These are phyloP conservation scores for Entelexis sorbosivorans DNA, from an alignment of 1,139 yeast genomes.

Conservation along the genomic window DNA sequence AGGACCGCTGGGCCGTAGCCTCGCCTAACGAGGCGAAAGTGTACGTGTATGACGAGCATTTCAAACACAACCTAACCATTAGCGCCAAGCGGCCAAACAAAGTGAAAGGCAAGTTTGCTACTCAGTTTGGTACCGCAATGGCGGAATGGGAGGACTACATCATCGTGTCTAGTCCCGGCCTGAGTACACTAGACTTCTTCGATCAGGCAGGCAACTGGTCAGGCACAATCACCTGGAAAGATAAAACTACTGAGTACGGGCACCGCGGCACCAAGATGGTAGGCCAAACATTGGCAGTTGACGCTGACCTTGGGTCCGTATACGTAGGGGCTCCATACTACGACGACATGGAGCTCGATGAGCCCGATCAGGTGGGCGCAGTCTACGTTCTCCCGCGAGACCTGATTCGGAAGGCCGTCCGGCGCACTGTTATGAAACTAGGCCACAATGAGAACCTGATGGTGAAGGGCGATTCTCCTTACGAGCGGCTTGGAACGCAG, in stretches of 20 bases:
- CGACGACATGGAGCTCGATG: background rate
- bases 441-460: background rate
- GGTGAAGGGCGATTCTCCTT: conserved; percentile 34
- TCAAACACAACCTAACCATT: background rate
- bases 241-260: conserved; percentile 30
- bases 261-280: conserved; percentile 33
- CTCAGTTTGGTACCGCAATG: conserved; percentile 29
- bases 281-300: conserved; percentile 28
- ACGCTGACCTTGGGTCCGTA: conserved; percentile 35
- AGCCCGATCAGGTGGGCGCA: conserved; percentile 35
- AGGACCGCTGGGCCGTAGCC: conserved; percentile 15
- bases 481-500: conserved; percentile 26
- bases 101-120: conserved; percentile 19
- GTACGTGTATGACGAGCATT: conserved; percentile 10
- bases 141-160: conserved; percentile 24
- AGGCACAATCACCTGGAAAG: conserved; percentile 19
- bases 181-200: conserved; percentile 27
- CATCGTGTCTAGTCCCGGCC: conserved; percentile 31
- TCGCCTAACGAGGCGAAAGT: conserved; percentile 21
- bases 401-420: conserved; percentile 20
- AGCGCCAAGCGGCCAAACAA: background rate
- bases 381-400: conserved; percentile 34
- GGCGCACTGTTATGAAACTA: background rate
- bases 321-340: conserved; percentile 37
- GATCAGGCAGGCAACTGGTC: conserved; percentile 24